These are phyloP conservation scores for Glaciozyma martinii DNA, from an alignment of 768 basidiomycete genomes.

Conservation along the genomic window DNA sequence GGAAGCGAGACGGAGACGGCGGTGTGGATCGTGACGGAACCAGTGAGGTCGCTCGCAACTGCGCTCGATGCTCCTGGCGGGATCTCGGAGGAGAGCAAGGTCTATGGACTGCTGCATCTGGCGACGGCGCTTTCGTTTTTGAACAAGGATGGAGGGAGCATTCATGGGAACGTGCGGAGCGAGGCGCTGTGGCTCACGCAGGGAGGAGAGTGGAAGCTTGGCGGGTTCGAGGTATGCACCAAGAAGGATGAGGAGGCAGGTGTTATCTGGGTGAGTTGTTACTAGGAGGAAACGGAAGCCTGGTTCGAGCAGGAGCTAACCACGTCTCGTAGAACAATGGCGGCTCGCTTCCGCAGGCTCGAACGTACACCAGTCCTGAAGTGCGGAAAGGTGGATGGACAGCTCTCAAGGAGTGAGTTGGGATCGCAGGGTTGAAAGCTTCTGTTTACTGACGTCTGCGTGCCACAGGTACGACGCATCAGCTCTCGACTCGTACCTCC, in stretches of 20 bases:
- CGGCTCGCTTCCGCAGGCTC: conserved; percentile 54
- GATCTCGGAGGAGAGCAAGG: conserved; percentile 68
- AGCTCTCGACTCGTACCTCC: conserved; percentile 73
- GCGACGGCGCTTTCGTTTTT: conserved; percentile 84
- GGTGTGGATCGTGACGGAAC: conserved; percentile 90
- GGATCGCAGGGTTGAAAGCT: conserved; percentile 11
- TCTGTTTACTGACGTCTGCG: conserved; percentile 36
- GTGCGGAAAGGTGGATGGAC: conserved; percentile 82
- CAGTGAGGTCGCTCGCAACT: conserved; percentile 63
- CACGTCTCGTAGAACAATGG: conserved; percentile 53
- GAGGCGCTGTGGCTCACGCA: conserved; percentile 78
- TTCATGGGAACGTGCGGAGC: conserved; percentile 64
- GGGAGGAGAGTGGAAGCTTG: conserved; percentile 93
- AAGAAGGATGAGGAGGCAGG: conserved; percentile 64
- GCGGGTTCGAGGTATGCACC: conserved; percentile 85
- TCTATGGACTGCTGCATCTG: conserved; percentile 44
- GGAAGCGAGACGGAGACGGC: conserved; percentile 77
- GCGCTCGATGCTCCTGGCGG: conserved; percentile 55
- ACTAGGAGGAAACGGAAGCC: background rate
- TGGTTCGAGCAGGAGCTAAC: background rate
- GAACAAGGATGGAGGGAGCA: conserved; percentile 70
- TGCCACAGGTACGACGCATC: conserved; percentile 47
- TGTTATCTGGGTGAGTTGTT: conserved; percentile 58
- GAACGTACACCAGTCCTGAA: conserved; percentile 65
- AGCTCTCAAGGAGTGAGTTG: conserved; percentile 64